phyloP scores from a whole-genome alignment of 192 early-diverging fungal genomes.

The Kappamyces sp. region DNA sequence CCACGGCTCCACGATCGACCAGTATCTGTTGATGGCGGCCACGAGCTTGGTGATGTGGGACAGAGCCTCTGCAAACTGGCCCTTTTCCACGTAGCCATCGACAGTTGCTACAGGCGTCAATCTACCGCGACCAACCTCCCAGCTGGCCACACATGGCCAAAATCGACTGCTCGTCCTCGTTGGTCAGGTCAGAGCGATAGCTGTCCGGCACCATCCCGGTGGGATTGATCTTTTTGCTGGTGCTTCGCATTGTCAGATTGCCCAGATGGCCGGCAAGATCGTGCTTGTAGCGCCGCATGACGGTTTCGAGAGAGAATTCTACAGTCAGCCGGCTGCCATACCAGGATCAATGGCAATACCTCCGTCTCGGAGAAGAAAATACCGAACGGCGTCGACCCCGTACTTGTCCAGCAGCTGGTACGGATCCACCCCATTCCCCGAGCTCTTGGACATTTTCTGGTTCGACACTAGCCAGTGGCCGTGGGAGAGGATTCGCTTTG shows the following conservation, averaged over 20 bases:
- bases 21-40: constrained; percentile 67
- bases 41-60: constrained; percentile 59
- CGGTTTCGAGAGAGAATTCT: constrained; percentile 68
- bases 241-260: constrained; percentile 70
- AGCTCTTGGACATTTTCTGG: constrained; percentile 94
- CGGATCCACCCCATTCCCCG: constrained; percentile 89
- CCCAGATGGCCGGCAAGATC: constrained; percentile 78
- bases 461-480: constrained; percentile 89
- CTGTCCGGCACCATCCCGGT: constrained; percentile 30
- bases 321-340: neutral
- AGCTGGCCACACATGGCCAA: neutral
- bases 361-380: constrained; percentile 87
- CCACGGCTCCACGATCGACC: constrained; percentile 76
- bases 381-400: constrained; percentile 84
- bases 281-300: constrained; percentile 67
- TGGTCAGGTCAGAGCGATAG: constrained; percentile 12
- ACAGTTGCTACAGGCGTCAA: constrained; percentile 13
- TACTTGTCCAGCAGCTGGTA: constrained; percentile 59
- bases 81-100: constrained; percentile 39
- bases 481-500: constrained; percentile 79
- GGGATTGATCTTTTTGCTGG: constrained; percentile 52
- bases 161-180: constrained; percentile 18
- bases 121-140: constrained; percentile 1
- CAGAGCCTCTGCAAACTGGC: constrained; percentile 60
- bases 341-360: constrained; percentile 76